Base-by-base conservation (phyloP, 257 asterid species). In the Lycium ferocissimum region DNA sequence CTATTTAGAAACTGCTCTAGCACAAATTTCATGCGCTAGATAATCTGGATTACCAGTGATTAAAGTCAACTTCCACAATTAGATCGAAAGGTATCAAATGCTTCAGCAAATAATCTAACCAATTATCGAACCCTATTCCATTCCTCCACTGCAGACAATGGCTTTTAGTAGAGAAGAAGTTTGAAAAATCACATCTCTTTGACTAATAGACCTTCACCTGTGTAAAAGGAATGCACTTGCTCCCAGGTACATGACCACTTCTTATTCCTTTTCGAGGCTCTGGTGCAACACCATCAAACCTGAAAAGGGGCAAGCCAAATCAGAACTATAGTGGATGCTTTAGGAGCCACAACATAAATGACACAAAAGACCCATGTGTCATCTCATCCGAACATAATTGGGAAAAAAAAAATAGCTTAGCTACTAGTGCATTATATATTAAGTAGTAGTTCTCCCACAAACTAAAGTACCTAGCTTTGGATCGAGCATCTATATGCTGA, bases 211-310 rank as follows among this genome's bases (percentile, higher is more conserved):
- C 63, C 75, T 86, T 84, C 85, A 95, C 99, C 98, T 96, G 94
- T 17, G 94, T 80, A 86, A 96, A 96, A 54, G 99, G 98, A 83
- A 96, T 53, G 84, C 99, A 96, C 88, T 96, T 96, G 93, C 99
- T 96, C 22, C 98, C 95, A 2, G 98, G 97, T 72, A 96, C 93
- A 86, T 94, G 98, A 40, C 99, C 99, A 88, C 98, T 88, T 89
- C 95, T 92, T 85, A 96, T 88, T 88, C 98, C 99, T 85, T 96
- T 95, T 15, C 99, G 95, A 82, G 99, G 99, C 95, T 96, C 99
- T 53, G 97, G 97, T 84, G 98, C 98, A 88, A 86, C 92, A 57
- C 99, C 99, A 86, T 94, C 98, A 88, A 94, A 96, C 85, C 99
- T 96, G 84, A 33, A 73, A 86, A 66, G 69, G 83, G 15, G 65